phyloP scores from a whole-genome alignment of 495 filamentous ascomycete species.

The Cercophora sp. region DNA sequence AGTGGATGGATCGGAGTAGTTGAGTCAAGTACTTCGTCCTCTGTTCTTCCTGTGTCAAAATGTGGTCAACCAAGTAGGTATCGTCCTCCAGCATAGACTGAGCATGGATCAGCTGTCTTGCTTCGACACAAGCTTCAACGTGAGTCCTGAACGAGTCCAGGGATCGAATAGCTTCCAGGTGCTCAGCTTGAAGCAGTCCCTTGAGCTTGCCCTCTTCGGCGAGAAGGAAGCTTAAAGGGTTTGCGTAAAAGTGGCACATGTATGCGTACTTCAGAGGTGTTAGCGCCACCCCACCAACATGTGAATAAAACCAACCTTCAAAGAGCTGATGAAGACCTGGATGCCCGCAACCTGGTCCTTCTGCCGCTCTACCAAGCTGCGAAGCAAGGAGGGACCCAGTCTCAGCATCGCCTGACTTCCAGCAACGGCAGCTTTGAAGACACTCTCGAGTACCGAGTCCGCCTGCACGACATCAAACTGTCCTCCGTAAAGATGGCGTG shows the following conservation, averaged over 20 bases:
- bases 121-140: conserved; percentile 39
- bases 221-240: conserved; percentile 71
- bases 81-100: conserved; percentile 40
- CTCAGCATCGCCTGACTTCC: conserved; percentile 52
- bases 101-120: conserved; percentile 29
- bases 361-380: conserved; percentile 69
- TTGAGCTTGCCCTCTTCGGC: conserved; percentile 29
- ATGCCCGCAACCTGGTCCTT: conserved; percentile 82
- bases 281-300: not conserved
- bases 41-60: conserved; percentile 19
- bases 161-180: conserved; percentile 72
- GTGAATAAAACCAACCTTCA: conserved; percentile 61
- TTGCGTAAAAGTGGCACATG: conserved; percentile 95
- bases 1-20: conserved; percentile 27
- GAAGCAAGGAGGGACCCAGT: conserved; percentile 63
- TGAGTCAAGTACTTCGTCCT: conserved; percentile 19
- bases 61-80: conserved; percentile 24
- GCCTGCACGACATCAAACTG: conserved; percentile 82
- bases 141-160: conserved; percentile 70
- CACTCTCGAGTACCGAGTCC: conserved; percentile 68
- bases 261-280: conserved; percentile 67
- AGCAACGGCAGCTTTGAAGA: conserved; percentile 67
- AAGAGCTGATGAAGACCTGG: conserved; percentile 69
- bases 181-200: conserved; percentile 48
- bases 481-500: conserved; percentile 65